Conservation (phyloP, 192 early-diverging fungal species). For the Rhizophlyctis rosea region DNA sequence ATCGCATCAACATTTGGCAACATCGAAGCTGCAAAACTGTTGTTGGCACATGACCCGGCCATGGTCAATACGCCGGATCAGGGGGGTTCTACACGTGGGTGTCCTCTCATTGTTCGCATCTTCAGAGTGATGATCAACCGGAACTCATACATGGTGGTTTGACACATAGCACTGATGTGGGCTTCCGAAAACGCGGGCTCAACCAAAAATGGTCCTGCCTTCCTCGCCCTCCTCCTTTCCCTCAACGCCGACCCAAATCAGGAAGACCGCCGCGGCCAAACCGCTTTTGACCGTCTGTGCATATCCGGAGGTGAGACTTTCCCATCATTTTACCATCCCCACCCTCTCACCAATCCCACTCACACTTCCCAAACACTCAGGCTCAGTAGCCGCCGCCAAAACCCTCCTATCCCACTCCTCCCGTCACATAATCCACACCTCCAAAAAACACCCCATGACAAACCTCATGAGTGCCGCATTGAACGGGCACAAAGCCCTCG, state of each 20-base stretch:
- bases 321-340: too few relatives aligned
- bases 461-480: slow-evolving; percentile 50
- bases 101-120: not conserved
- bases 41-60: slow-evolving; percentile 20
- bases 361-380: too few relatives aligned
- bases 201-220: slow-evolving; percentile 33
- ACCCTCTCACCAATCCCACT: too few relatives aligned
- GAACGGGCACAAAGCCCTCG: slow-evolving; percentile 45
- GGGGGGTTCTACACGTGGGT: slow-evolving; percentile 45
- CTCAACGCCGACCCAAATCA: slow-evolving; percentile 31
- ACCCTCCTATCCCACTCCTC: slow-evolving; percentile 37
- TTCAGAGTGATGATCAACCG: too few relatives aligned
- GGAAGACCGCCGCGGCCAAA: slow-evolving; percentile 37
- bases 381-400: too few relatives aligned
- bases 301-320: slow-evolving; percentile 29
- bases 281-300: slow-evolving; percentile 47
- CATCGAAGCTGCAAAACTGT: slow-evolving; percentile 29
- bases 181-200: slow-evolving; percentile 40
- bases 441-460: slow-evolving; percentile 41
- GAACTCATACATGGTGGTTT: too few relatives aligned
- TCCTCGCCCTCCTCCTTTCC: slow-evolving; percentile 32
- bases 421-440: slow-evolving; percentile 19
- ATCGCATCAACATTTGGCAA: slow-evolving; percentile 39
- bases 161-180: slow-evolving; percentile 13
- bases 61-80: slow-evolving; percentile 32